Evolutionary conservation across 257 asterid genomes (phyloP).

Genomic region (Jasminum sambac): DNA sequence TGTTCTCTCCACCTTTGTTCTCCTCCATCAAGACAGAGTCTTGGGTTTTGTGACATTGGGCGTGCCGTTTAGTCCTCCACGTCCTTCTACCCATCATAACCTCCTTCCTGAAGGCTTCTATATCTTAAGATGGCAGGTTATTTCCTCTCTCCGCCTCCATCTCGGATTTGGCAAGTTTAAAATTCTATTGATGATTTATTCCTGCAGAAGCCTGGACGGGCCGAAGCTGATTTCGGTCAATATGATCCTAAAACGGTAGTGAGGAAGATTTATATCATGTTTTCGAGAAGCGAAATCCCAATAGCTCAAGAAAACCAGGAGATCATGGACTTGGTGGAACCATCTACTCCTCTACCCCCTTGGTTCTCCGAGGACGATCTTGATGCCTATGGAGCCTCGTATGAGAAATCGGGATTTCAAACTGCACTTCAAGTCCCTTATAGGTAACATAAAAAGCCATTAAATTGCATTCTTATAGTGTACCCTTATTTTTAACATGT

Average conservation of each 20-base stretch:
- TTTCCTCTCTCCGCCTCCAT: background rate
- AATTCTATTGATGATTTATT: background rate
- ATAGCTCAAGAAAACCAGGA: conserved; percentile 45
- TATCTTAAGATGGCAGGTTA: conserved; percentile 54
- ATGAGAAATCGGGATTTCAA: conserved; percentile 45
- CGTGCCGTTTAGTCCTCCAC: conserved; percentile 34
- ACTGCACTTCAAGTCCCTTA: conserved; percentile 53
- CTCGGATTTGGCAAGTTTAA: background rate
- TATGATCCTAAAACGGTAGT: conserved; percentile 46
- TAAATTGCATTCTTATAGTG: too few relatives aligned
- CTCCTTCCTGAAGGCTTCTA: conserved; percentile 47
- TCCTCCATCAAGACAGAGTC: conserved; percentile 47
- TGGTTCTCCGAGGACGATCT: conserved; percentile 56
- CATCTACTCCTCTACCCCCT: conserved; percentile 42
- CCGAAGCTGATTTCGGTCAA: conserved; percentile 55
- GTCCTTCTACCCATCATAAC: conserved; percentile 11
- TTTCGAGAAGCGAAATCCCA: conserved; percentile 47
- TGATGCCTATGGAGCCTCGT: conserved; percentile 35
- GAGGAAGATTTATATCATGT: conserved; percentile 49
- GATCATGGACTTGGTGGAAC: conserved; percentile 56
- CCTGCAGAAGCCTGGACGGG: conserved; percentile 53
- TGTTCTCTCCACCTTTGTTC: conserved; percentile 34
- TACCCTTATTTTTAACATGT: background rate
- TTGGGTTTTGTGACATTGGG: conserved; percentile 47
- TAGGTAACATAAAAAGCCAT: conserved; percentile 41